phyloP scores from a whole-genome alignment of 2,329 filamentous ascomycete species.

The Colletotrichum sp. region DNA sequence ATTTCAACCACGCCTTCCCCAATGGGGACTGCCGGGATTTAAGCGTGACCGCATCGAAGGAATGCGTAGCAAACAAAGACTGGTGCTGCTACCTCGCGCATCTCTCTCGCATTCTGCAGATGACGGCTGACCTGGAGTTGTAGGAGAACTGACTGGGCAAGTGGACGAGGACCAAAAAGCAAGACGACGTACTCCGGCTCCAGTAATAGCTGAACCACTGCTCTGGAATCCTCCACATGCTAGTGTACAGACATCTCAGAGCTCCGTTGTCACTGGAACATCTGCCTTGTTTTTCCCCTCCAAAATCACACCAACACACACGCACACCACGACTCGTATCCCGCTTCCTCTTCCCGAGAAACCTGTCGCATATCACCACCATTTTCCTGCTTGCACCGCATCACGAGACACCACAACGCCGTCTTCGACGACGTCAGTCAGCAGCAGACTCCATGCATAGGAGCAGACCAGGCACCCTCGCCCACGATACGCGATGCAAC shows the following conservation, averaged over 20 bases:
- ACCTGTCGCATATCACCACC: background rate
- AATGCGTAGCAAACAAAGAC: background rate
- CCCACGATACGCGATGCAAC: background rate
- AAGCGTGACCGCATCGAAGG: background rate
- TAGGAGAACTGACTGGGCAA: background rate
- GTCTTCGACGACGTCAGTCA: conserved; percentile 3
- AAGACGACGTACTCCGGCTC: background rate
- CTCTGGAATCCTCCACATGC: background rate
- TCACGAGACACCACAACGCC: background rate
- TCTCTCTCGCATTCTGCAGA: background rate
- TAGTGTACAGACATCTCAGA: background rate
- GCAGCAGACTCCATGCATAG: background rate
- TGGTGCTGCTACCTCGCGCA: background rate
- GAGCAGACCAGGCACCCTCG: background rate
- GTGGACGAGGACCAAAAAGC: background rate
- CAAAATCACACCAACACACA: background rate
- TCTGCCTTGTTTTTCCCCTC: background rate
- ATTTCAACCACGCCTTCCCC: background rate
- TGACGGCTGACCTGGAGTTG: background rate
- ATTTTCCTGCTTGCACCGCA: background rate
- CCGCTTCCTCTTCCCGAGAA: background rate
- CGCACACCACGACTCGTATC: background rate
- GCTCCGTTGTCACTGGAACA: background rate
- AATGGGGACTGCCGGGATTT: background rate
- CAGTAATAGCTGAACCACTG: background rate